Evolutionary conservation across 352 stramenopile genomes (phyloP).

Genomic region (Blastocystis hominis): DNA sequence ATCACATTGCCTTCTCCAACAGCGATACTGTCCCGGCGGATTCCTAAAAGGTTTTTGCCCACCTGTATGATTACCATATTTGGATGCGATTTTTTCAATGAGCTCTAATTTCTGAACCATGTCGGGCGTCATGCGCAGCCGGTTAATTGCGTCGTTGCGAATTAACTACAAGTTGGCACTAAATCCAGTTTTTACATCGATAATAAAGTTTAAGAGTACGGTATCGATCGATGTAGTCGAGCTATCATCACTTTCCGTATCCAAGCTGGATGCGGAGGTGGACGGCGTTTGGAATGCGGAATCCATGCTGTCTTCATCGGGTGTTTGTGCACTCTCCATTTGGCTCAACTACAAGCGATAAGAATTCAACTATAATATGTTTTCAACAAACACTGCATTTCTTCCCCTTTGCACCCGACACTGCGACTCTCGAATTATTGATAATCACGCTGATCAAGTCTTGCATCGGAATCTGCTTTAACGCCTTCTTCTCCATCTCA

Average conservation of each 20-base stretch:
- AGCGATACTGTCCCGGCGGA: background rate
- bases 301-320: background rate
- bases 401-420: background rate
- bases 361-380: background rate
- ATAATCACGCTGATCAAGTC: constrained; percentile 63
- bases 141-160: background rate
- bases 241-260: background rate
- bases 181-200: background rate
- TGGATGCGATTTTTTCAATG: background rate
- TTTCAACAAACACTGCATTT: constrained; percentile 39
- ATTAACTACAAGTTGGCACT: background rate
- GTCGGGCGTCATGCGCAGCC: background rate
- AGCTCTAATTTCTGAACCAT: background rate
- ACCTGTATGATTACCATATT: background rate
- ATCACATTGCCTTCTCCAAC: background rate
- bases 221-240: background rate
- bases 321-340: background rate
- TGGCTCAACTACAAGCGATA: background rate
- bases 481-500: constrained; percentile 72
- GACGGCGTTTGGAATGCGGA: background rate
- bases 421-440: constrained; percentile 22
- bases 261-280: background rate
- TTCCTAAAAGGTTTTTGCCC: background rate
- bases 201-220: background rate
- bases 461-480: constrained; percentile 72